These are phyloP conservation scores for Luffa acutangula DNA, from an alignment of 306 rosid species.

Conservation along the genomic window DNA sequence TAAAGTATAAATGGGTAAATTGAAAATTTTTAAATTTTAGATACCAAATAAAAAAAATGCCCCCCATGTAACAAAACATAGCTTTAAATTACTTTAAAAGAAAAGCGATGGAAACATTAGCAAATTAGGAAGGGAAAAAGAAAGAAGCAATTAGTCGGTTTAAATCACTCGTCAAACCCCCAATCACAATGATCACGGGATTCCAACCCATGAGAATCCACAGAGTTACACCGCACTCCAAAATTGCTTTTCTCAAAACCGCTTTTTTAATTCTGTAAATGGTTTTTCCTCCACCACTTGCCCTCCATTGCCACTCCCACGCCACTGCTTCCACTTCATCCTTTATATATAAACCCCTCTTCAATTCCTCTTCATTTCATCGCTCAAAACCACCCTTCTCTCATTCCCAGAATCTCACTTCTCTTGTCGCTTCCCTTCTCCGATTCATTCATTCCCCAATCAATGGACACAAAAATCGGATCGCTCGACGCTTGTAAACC, in stretches of 20 bases:
- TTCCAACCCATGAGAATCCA: slow-evolving; percentile 8
- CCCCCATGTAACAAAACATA: no score
- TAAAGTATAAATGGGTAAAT: no score
- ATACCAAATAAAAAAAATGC: no score
- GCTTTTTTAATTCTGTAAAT: neutral
- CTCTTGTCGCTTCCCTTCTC: neutral
- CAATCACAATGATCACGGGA: neutral
- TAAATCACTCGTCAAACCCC: neutral
- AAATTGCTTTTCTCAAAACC: neutral
- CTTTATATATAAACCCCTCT: neutral
- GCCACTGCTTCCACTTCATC: neutral
- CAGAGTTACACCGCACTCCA: neutral
- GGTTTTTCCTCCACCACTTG: neutral
- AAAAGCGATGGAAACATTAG: neutral
- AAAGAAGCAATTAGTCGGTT: neutral
- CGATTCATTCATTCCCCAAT: neutral
- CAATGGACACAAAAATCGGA: slow-evolving; percentile 36
- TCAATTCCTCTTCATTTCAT: neutral
- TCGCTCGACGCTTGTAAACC: slow-evolving; percentile 20
- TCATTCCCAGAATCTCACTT: neutral
- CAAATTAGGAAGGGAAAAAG: neutral
- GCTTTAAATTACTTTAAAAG: no score
- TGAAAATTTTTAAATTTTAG: no score
- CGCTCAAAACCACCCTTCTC: neutral
- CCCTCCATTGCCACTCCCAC: neutral